These are phyloP conservation scores for Candida odintsovae DNA, from an alignment of 805 yeast species.

Conservation along the genomic window DNA sequence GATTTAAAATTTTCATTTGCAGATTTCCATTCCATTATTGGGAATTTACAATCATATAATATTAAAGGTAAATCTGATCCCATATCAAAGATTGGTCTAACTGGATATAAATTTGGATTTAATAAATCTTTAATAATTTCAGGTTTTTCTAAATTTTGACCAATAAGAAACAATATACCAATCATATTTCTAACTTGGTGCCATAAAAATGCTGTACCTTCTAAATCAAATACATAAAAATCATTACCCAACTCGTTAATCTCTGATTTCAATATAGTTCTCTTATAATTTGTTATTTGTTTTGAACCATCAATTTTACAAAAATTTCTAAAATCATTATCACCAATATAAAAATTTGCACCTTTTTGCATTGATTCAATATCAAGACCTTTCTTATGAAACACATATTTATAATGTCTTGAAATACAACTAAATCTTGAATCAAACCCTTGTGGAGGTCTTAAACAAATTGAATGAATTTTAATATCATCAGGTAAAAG, in stretches of 20 bases:
- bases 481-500: constrained; percentile 77
- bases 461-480: constrained; percentile 71
- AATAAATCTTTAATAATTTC: constrained; percentile 51
- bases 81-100: constrained; percentile 79
- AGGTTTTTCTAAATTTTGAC: constrained; percentile 68
- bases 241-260: constrained; percentile 38
- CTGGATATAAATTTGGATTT: constrained; percentile 49
- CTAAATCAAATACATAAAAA: constrained; percentile 64
- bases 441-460: constrained; percentile 81
- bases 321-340: constrained; percentile 88
- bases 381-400: constrained; percentile 50
- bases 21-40: constrained; percentile 59
- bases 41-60: constrained; percentile 76
- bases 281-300: constrained; percentile 73
- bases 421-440: constrained; percentile 88
- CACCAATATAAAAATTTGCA: constrained; percentile 57
- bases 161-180: constrained; percentile 74
- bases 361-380: constrained; percentile 65
- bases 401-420: constrained; percentile 83
- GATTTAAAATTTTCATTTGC: constrained; percentile 31
- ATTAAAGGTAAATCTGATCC: constrained; percentile 87
- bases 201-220: constrained; percentile 92
- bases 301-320: constrained; percentile 94
- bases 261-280: constrained; percentile 52
- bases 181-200: constrained; percentile 97